A percentile compares a stretch with the other conserved stretches of the same genome.
Evolutionary conservation across 106 monocot genomes (phyloP).

Genomic region (Phalaenopsis equestris): DNA sequence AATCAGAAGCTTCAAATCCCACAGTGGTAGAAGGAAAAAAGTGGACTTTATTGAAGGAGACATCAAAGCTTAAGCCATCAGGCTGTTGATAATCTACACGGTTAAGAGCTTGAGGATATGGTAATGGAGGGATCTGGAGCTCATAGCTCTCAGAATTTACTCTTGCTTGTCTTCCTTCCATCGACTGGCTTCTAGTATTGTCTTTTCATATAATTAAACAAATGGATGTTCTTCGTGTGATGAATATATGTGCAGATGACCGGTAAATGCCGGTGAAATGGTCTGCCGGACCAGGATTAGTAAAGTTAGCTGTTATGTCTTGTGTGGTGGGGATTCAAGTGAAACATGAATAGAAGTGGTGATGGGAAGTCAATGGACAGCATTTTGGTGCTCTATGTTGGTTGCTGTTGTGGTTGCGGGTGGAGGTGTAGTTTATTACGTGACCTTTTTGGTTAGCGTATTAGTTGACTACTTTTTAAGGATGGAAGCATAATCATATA

Average conservation of each 20-base stretch:
- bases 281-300: neutral
- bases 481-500: too few species aligned
- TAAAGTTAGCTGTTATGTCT: neutral
- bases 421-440: neutral
- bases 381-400: neutral
- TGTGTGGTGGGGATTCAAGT: neutral
- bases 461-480: neutral
- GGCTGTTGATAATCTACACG: neutral
- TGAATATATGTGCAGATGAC: neutral
- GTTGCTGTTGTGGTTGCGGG: neutral
- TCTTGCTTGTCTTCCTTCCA: neutral
- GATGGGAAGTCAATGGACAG: neutral
- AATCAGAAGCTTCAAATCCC: neutral
- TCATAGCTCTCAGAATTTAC: neutral
- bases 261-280: conserved; percentile 2
- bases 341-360: neutral
- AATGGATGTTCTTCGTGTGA: neutral
- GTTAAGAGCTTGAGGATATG: neutral
- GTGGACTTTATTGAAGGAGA: neutral
- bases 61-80: neutral
- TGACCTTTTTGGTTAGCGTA: neutral
- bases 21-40: neutral
- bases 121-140: neutral
- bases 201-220: neutral
- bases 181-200: neutral